phyloP scores from a whole-genome alignment of 345 rosid species.

The Eutrema heterophyllum region DNA sequence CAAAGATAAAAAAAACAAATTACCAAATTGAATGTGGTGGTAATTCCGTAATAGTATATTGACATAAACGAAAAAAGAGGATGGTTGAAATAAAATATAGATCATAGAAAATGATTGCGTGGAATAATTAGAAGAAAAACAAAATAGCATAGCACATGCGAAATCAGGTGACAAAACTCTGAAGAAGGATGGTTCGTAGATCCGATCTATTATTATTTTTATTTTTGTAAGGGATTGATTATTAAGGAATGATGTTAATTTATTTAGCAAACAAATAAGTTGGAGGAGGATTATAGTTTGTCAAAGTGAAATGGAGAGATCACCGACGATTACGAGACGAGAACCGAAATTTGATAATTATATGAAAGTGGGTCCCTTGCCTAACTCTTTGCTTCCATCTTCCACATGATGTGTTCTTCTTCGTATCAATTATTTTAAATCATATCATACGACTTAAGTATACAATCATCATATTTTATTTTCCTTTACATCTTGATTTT shows the following conservation, averaged over 20 bases:
- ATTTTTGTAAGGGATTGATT: not conserved
- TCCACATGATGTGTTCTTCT: constrained; percentile 37
- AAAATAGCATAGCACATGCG: constrained; percentile 27
- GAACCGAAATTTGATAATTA: constrained; percentile 27
- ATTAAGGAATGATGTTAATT: not conserved
- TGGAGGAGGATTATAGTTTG: not conserved
- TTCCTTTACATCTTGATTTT: not conserved
- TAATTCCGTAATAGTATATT: not conserved
- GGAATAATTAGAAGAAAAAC: not conserved
- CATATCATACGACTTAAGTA: no score
- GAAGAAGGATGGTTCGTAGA: constrained; percentile 22
- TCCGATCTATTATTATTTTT: constrained; percentile 10
- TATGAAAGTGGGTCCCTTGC: constrained; percentile 35
- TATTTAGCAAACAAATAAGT: constrained; percentile 15
- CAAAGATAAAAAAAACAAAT: not conserved
- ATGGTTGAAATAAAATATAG: not conserved
- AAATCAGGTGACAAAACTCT: constrained; percentile 2
- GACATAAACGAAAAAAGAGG: not conserved
- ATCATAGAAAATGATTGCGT: not conserved
- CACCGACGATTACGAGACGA: constrained; percentile 42
- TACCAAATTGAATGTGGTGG: not conserved
- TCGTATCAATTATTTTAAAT: constrained; percentile 18
- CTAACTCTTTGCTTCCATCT: constrained; percentile 34
- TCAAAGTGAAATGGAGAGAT: constrained; percentile 34
- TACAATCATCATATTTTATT: not conserved